Conservation (phyloP, 164 flowering plant genomes). For the Aristolochia contorta region DNA sequence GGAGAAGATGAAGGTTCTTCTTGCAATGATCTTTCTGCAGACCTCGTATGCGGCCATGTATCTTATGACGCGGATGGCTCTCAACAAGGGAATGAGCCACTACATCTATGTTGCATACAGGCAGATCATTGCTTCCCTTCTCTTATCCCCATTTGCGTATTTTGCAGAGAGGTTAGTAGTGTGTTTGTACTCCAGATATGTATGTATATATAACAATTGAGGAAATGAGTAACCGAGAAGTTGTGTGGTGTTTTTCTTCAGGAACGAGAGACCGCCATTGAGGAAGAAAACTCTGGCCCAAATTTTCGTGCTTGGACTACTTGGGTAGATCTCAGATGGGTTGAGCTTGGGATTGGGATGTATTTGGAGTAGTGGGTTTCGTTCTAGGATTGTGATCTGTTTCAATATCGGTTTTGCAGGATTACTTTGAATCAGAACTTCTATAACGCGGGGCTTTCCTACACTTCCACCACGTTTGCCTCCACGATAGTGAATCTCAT, state of each 20-base stretch:
- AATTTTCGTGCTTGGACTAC: conserved; percentile 54
- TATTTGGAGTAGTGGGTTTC: no score
- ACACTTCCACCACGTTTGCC: conserved; percentile 66
- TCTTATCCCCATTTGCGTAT: no score
- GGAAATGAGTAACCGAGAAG: no score
- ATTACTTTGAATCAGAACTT: conserved; percentile 52
- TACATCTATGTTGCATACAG: no score
- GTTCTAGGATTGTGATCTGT: neutral
- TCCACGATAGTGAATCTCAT: conserved; percentile 73
- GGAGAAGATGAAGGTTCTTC: neutral
- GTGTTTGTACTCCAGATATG: no score
- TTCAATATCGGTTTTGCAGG: conserved; percentile 29
- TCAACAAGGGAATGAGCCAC: no score
- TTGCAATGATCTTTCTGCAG: no score
- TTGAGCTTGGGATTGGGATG: neutral
- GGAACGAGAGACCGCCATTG: conserved; percentile 51
- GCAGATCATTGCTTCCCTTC: no score
- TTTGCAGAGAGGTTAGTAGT: no score
- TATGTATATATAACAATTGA: no score
- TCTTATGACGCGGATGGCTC: no score
- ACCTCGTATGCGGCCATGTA: no score
- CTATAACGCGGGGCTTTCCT: conserved; percentile 58
- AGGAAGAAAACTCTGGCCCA: conserved; percentile 36
- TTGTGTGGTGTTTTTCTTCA: conserved; percentile 24
- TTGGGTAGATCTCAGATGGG: conserved; percentile 38